These are phyloP conservation scores for Exophiala sp. DNA, from an alignment of 2,329 filamentous ascomycete species.

Conservation along the genomic window DNA sequence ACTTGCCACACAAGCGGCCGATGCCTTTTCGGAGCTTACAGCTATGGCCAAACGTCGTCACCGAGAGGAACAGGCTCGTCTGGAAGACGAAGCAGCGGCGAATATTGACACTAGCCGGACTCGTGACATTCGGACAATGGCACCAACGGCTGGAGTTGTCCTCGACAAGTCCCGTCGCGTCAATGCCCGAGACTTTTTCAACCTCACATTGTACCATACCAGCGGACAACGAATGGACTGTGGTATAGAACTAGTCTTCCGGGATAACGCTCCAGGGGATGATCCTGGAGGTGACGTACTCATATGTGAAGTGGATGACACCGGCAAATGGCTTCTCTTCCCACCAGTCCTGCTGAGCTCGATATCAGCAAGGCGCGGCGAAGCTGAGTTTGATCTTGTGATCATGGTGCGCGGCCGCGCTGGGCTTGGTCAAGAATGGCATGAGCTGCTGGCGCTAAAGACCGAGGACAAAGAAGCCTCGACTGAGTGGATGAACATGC, in stretches of 20 bases:
- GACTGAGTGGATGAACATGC: slow-evolving; percentile 81
- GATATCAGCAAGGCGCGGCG: slow-evolving; percentile 76
- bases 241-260: slow-evolving; percentile 78
- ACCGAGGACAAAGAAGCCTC: slow-evolving; percentile 74
- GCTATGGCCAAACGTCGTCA: slow-evolving; percentile 70
- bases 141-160: slow-evolving; percentile 63
- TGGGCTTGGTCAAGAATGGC: slow-evolving; percentile 65
- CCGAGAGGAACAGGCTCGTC: slow-evolving; percentile 67
- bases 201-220: slow-evolving; percentile 78
- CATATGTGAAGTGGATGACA: slow-evolving; percentile 80
- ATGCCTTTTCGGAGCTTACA: slow-evolving; percentile 68
- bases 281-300: slow-evolving; percentile 74
- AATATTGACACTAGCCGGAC: slow-evolving; percentile 77
- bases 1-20: slow-evolving; percentile 57
- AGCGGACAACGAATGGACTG: slow-evolving; percentile 87
- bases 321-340: slow-evolving; percentile 80
- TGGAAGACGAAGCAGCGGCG: slow-evolving; percentile 82
- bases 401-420: slow-evolving; percentile 79
- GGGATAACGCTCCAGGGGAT: slow-evolving; percentile 70
- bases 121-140: slow-evolving; percentile 74
- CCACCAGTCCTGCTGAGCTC: slow-evolving; percentile 72
- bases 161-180: slow-evolving; percentile 80
- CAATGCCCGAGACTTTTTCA: slow-evolving; percentile 84
- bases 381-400: slow-evolving; percentile 68
- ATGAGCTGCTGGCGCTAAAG: slow-evolving; percentile 74